Evolutionary conservation across 139 green algal species (phyloP), one percentile per base, ranked within the genome.

Genomic region (Medakamo hakoo): DNA sequence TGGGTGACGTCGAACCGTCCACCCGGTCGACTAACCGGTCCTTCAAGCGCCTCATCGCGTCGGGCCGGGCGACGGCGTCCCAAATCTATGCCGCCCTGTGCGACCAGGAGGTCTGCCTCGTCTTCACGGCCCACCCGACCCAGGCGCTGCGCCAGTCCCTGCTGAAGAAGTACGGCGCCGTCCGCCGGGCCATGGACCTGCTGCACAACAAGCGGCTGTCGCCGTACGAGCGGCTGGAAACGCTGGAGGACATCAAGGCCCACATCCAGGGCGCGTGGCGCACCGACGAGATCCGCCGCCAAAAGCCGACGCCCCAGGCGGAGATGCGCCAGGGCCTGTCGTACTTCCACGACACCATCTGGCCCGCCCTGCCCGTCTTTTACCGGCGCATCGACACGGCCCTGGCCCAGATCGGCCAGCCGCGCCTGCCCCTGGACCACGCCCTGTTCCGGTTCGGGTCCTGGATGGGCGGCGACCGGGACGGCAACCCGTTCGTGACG

Each of bases 401-500:
- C 0, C 82, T 98, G 22, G 68, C 69, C 30, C 84, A 89, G 71
- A 86, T 95, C 30, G 86, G 87, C 2, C 82, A 91, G 68, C 82
- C 84, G 3, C 76, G 71, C 24, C 71, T 98, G 64, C 92, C 92
- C 0, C 76, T 97, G 52, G 67, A 81, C 60, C 49, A 67, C 59
- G 75, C 56, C 21, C 73, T 80, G 57, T 82, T 90, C 62, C 76
- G 68, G 27, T 89, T 89, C 68, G 84, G 85, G 59, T 92, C 71
- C 26, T 95, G 91, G 91, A 95, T 95, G 89, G 91, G 91, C 28
- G 91, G 91, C 21, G 91, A 98, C 74, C 76, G 85, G 9, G 91
- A 98, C 63, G 91, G 91, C 63, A 98, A 98, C 79, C 91, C 91
- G 27, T 91, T 89, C 65, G 91, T 98, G 3, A 93, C 80, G 0